Percentiles rank a stretch among this genome's conserved stretches.
Conservation (phyloP, 345 rosid species). For the Hibiscus mutabilis region DNA sequence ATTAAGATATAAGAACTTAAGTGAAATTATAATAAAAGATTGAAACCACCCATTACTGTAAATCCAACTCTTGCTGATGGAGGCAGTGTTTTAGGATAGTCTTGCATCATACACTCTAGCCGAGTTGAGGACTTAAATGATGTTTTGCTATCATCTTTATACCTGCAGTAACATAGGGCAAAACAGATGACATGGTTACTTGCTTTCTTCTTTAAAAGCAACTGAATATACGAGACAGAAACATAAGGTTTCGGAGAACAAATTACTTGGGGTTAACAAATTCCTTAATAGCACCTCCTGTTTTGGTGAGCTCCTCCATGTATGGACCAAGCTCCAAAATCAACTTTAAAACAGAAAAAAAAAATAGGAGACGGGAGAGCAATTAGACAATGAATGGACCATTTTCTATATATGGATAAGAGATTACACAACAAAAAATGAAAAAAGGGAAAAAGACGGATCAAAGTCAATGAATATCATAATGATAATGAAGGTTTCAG, state of each 20-base stretch:
- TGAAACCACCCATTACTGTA: conserved; percentile 45
- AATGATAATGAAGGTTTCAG: background rate
- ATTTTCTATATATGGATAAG: background rate
- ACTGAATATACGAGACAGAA: too few species aligned
- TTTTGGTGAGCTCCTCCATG: conserved; percentile 75
- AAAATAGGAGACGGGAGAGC: background rate
- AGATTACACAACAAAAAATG: background rate
- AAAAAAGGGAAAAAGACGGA: too few species aligned
- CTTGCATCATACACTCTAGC: conserved; percentile 99
- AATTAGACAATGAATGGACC: background rate
- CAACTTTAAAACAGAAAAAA: conserved; percentile 38
- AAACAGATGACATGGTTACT: conserved; percentile 9
- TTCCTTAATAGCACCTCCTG: conserved; percentile 93
- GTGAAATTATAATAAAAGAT: background rate
- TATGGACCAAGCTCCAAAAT: conserved; percentile 79
- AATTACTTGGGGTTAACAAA: conserved; percentile 94
- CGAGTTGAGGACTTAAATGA: conserved; percentile 25
- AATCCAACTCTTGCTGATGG: conserved; percentile 85
- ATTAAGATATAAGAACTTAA: background rate
- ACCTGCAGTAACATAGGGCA: conserved; percentile 36
- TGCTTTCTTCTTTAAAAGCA: background rate
- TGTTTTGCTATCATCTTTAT: conserved; percentile 87
- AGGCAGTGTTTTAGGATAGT: conserved; percentile 90
- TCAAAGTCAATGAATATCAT: background rate
- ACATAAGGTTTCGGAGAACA: too few species aligned